These are phyloP conservation scores for Cryphonectria nitschkei DNA, from an alignment of 2,329 filamentous ascomycete genomes.

Conservation along the genomic window DNA sequence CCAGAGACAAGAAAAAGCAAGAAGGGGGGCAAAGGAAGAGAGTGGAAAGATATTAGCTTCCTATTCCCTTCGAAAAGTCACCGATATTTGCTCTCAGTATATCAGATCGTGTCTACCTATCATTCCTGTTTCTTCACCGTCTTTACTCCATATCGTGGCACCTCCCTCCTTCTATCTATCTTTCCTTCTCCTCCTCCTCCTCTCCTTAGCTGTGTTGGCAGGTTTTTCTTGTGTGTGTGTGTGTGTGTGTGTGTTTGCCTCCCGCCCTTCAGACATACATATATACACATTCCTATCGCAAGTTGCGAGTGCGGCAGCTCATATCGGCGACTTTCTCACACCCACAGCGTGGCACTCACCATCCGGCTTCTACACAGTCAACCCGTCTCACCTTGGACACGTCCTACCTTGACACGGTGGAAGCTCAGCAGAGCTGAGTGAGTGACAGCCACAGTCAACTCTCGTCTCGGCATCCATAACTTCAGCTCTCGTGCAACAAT, in stretches of 20 bases:
- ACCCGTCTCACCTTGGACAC: neutral
- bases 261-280: neutral
- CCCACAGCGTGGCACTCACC: neutral
- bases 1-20: neutral
- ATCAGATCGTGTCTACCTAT: neutral
- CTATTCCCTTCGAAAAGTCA: neutral
- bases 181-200: neutral
- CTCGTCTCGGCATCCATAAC: neutral
- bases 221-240: too few species aligned
- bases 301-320: neutral
- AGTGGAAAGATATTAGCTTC: neutral
- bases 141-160: neutral
- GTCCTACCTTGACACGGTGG: neutral
- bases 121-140: slow-evolving; percentile 7
- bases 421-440: neutral
- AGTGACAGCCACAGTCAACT: neutral
- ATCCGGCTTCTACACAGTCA: neutral
- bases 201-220: neutral
- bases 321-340: slow-evolving; percentile 3
- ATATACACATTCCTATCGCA: neutral
- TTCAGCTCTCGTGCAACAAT: slow-evolving; percentile 13
- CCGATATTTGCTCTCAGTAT: neutral
- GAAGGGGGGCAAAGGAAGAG: neutral
- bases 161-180: neutral
- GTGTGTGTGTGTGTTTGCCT: neutral